These are phyloP conservation scores for Sclerospora graminicola DNA, from an alignment of 352 stramenopile species.

Conservation along the genomic window DNA sequence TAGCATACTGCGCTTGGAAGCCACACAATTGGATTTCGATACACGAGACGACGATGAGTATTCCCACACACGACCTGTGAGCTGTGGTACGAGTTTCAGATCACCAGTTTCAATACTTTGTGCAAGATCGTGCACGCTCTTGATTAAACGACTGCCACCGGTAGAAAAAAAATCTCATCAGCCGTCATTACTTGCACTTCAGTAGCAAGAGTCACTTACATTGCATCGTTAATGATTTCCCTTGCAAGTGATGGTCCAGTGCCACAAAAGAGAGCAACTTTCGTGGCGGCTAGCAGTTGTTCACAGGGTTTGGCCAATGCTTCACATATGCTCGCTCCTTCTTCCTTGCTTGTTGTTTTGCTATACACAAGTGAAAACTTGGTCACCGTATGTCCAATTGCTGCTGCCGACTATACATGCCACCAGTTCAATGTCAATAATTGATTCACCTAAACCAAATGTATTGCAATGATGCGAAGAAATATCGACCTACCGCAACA, in stretches of 20 bases:
- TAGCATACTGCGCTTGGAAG: slow-evolving; percentile 79
- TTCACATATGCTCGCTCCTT: slow-evolving; percentile 68
- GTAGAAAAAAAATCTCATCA: neutral
- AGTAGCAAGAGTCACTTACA: slow-evolving; percentile 28
- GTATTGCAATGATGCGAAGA: neutral
- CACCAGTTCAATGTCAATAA: neutral
- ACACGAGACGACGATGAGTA: slow-evolving; percentile 41
- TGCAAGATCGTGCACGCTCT: slow-evolving; percentile 53
- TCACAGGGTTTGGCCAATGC: slow-evolving; percentile 69
- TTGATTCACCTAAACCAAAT: slow-evolving; percentile 1
- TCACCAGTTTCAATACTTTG: slow-evolving; percentile 36
- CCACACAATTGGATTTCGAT: slow-evolving; percentile 82
- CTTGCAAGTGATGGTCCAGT: slow-evolving; percentile 61
- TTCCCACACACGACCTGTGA: slow-evolving; percentile 80
- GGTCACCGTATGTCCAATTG: slow-evolving; percentile 73
- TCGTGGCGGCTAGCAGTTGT: slow-evolving; percentile 62
- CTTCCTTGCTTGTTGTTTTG: slow-evolving; percentile 56
- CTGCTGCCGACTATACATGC: slow-evolving; percentile 34
- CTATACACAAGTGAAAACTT: slow-evolving; percentile 84
- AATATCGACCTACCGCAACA: slow-evolving; percentile 34
- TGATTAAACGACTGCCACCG: slow-evolving; percentile 48
- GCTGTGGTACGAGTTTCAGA: slow-evolving; percentile 43
- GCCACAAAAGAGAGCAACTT: slow-evolving; percentile 72
- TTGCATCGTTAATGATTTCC: slow-evolving; percentile 55
- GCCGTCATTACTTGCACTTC: neutral